Percentiles rank a stretch among this genome's conserved stretches.
Conservation (phyloP, 495 filamentous ascomycete species). For the Penicillium cinerascens region DNA sequence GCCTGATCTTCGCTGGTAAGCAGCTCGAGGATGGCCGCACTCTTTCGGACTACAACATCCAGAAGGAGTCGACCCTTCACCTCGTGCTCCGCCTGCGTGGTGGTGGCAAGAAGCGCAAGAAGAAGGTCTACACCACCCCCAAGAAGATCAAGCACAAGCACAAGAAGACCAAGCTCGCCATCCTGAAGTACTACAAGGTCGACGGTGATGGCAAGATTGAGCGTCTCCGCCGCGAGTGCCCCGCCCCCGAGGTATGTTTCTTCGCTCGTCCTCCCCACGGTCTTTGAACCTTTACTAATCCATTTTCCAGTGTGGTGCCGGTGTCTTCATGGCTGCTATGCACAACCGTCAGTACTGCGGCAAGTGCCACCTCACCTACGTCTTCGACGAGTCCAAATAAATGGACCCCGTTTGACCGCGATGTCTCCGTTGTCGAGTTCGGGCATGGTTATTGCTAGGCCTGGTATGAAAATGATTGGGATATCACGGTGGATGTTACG, state of each 20-base stretch:
- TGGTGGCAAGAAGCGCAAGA: conserved; percentile 98
- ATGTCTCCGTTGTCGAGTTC: conserved; percentile 18
- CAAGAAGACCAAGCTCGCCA: conserved; percentile 99
- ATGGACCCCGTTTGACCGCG: conserved; percentile 26
- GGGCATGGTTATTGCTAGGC: conserved; percentile 17
- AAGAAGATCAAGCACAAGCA: conserved; percentile 99
- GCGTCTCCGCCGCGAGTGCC: conserved; percentile 97
- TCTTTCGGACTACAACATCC: conserved; percentile 99
- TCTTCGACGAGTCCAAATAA: conserved; percentile 86
- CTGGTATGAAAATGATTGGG: conserved; percentile 17
- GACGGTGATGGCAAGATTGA: conserved; percentile 99
- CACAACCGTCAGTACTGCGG: conserved; percentile 99
- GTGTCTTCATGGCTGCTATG: conserved; percentile 99
- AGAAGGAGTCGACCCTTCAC: conserved; percentile 99
- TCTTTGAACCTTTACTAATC: conserved; percentile 23
- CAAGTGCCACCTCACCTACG: conserved; percentile 98
- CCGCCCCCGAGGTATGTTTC: conserved; percentile 74
- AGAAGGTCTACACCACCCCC: conserved; percentile 99
- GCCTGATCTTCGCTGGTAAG: conserved; percentile 99
- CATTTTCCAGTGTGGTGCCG: conserved; percentile 79
- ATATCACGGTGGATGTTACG: conserved; percentile 20
- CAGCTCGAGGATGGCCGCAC: conserved; percentile 99
- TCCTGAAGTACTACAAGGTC: conserved; percentile 99
- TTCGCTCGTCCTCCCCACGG: background rate
- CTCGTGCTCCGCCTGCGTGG: conserved; percentile 97